phyloP scores from a whole-genome alignment of 768 basidiomycete species.

The Boletus rex-veris region DNA sequence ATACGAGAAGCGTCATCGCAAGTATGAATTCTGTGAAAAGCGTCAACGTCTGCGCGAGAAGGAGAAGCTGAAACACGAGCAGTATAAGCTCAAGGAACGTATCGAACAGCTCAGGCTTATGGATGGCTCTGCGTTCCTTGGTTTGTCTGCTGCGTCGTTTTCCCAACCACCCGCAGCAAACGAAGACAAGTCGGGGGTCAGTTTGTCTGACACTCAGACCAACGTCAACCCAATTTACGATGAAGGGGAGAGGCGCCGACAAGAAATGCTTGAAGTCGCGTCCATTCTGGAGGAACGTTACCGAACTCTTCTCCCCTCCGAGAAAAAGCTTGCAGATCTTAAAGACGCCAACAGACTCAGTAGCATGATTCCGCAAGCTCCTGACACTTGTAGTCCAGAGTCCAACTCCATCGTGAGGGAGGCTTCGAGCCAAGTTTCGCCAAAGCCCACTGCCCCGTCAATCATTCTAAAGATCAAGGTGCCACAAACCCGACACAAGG shows the following conservation, averaged over 20 bases:
- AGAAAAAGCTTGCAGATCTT: conserved; percentile 43
- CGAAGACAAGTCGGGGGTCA: conserved; percentile 27
- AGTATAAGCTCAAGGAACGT: conserved; percentile 86
- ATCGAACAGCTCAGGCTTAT: conserved; percentile 79
- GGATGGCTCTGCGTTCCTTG: conserved; percentile 67
- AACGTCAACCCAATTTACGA: conserved; percentile 38
- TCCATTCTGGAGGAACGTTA: conserved; percentile 67
- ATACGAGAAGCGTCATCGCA: conserved; percentile 80
- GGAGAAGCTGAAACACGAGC: conserved; percentile 88
- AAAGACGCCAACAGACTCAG: conserved; percentile 19
- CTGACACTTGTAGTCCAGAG: conserved; percentile 18
- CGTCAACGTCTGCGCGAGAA: conserved; percentile 82
- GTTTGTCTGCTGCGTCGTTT: conserved; percentile 57
- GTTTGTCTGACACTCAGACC: conserved; percentile 32
- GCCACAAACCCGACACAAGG: conserved; percentile 26
- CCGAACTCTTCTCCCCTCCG: conserved; percentile 67
- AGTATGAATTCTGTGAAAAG: conserved; percentile 85
- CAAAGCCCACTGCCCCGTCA: conserved; percentile 20
- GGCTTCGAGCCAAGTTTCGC: conserved; percentile 6
- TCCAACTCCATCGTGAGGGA: conserved; percentile 6
- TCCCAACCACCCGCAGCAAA: conserved; percentile 31
- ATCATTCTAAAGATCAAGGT: conserved; percentile 37
- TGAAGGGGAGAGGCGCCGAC: conserved; percentile 73
- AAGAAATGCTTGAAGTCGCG: conserved; percentile 73
- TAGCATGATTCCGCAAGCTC: conserved; percentile 10